Evolutionary conservation across 1,139 yeast species (phyloP).

Genomic region (Scheffersomyces quercinus): DNA sequence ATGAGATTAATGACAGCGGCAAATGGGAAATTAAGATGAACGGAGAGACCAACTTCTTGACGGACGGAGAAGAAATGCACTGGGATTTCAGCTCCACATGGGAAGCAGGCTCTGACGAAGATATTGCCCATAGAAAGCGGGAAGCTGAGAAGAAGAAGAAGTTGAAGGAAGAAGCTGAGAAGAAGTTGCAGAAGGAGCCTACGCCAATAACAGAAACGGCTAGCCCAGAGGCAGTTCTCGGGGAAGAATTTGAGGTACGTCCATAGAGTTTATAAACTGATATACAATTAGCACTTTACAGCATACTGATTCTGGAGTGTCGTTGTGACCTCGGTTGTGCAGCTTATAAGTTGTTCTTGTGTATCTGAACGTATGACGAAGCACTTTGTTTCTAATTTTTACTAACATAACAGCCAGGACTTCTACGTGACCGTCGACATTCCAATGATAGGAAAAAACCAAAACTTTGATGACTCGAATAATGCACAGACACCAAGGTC

Average conservation of each 20-base stretch:
- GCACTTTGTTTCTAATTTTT: neutral
- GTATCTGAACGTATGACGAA: no score
- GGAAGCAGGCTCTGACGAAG: slow-evolving; percentile 81
- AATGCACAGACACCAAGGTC: slow-evolving; percentile 14
- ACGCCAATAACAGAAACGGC: neutral
- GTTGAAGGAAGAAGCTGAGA: slow-evolving; percentile 11
- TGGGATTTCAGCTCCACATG: slow-evolving; percentile 73
- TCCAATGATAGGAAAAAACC: slow-evolving; percentile 34
- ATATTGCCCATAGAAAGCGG: slow-evolving; percentile 33
- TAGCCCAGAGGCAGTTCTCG: slow-evolving; percentile 1
- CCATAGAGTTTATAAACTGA: slow-evolving; percentile 13
- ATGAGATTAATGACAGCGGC: slow-evolving; percentile 17
- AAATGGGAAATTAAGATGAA: slow-evolving; percentile 61
- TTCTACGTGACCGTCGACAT: slow-evolving; percentile 45
- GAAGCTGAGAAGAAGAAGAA: slow-evolving; percentile 16
- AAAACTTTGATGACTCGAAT: slow-evolving; percentile 13
- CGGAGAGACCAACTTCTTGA: slow-evolving; percentile 67
- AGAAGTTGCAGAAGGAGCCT: slow-evolving; percentile 16
- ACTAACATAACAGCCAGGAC: slow-evolving; percentile 28
- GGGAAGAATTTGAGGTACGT: slow-evolving; percentile 42
- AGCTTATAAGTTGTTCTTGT: neutral
- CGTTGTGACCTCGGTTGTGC: no score
- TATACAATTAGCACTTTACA: slow-evolving; percentile 2
- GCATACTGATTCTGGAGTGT: no score
- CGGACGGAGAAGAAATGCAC: slow-evolving; percentile 86